These are phyloP conservation scores for Mycena metata DNA, from an alignment of 768 basidiomycete species.

Conservation along the genomic window DNA sequence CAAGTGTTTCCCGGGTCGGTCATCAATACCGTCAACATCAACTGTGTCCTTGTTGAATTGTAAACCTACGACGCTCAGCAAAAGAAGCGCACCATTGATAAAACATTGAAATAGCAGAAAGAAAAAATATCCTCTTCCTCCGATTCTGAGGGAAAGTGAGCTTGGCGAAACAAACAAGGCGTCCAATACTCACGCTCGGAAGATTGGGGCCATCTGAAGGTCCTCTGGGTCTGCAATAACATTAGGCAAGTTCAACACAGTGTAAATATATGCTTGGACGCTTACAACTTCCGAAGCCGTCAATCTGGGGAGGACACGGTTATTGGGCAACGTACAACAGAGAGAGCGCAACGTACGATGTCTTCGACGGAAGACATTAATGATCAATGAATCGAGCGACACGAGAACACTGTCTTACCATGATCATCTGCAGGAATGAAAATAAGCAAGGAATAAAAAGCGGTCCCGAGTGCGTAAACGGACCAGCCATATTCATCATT, in stretches of 20 bases:
- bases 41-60: slow-evolving; percentile 55
- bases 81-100: slow-evolving; percentile 69
- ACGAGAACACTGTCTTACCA: slow-evolving; percentile 58
- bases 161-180: neutral
- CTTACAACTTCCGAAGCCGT: slow-evolving; percentile 88
- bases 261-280: slow-evolving; percentile 30
- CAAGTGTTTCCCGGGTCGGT: slow-evolving; percentile 70
- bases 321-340: slow-evolving; percentile 7
- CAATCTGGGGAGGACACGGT: slow-evolving; percentile 62
- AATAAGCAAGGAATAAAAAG: slow-evolving; percentile 10
- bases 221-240: slow-evolving; percentile 79
- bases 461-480: slow-evolving; percentile 40
- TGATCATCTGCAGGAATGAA: slow-evolving; percentile 74
- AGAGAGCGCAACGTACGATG: slow-evolving; percentile 51
- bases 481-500: slow-evolving; percentile 90
- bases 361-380: slow-evolving; percentile 48
- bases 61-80: slow-evolving; percentile 5
- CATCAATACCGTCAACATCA: slow-evolving; percentile 80
- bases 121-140: slow-evolving; percentile 89
- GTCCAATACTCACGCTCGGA: slow-evolving; percentile 65
- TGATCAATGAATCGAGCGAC: slow-evolving; percentile 37
- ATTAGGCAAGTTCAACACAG: slow-evolving; percentile 5
- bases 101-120: slow-evolving; percentile 96
- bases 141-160: slow-evolving; percentile 67
- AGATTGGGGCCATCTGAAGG: slow-evolving; percentile 79